Base-by-base conservation (phyloP, 169 alveolate genomes). In the Toxoplasma gondii region DNA sequence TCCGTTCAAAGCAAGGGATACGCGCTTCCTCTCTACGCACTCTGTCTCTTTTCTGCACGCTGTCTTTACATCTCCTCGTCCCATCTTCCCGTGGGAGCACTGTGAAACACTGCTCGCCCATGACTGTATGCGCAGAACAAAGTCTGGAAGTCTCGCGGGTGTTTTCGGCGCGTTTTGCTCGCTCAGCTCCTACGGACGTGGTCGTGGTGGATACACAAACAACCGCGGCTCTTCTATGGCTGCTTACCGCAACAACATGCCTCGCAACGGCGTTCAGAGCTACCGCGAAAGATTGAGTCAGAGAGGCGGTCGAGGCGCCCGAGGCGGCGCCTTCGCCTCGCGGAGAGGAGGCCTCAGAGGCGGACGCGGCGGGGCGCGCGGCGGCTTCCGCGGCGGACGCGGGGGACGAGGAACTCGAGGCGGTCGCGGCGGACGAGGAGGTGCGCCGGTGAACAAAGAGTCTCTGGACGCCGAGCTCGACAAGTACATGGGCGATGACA, bases 391-490 rank as follows among this genome's bases (percentile, higher is more conserved):
- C 43, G 84, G 84, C 38, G 49, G 44, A 2, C 45, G 84, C 38
- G 49, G 84, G 24, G 84, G 84, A 17, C 84, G 84, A 9, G 84
- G 84, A 22, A 44, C 43, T 24, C 45, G 84, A 17, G 39, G 39
- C 84, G 84, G 84, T 12, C 84, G 84, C 27, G 84, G 84, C 43
- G 84, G 84, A 41, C 31, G 81, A n/a, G 36, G 81, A 69, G 84
- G 84, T 12, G 84, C 43, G 44, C 9, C 84, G 44, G 49, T 74
- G n/a, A 74, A 74, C 43, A 74, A 74, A 44, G 84, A 74, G 84
- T 34, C 84, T 41, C 84, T 74, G 44, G 84, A 74, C 43, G 84
- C 84, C 27, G 84, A 74, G 84, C 84, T 74, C 43, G 84, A 74
- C 43, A 74, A 74, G 84, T 74, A 74, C 84, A 74, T 74, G 84